Conservation (phyloP, 2,329 filamentous ascomycete species). For the Trichoderma asperellum region DNA sequence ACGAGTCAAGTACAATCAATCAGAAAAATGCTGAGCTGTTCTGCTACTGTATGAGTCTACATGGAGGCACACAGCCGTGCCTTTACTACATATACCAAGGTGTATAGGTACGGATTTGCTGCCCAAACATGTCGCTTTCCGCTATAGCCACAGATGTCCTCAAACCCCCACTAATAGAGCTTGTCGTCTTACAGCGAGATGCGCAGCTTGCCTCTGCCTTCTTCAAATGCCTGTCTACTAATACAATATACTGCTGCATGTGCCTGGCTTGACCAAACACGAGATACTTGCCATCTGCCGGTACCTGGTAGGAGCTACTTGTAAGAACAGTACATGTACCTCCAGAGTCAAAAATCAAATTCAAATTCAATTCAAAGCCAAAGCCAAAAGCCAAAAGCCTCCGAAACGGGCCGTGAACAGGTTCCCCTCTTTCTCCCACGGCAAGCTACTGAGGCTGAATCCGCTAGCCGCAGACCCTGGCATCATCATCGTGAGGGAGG, state of each 20-base stretch:
- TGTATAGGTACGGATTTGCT: neutral
- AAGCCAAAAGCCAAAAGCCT: constrained; percentile 3
- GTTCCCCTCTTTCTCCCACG: neutral
- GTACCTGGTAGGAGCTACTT: neutral
- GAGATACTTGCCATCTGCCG: neutral
- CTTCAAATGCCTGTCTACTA: neutral
- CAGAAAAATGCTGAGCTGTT: neutral
- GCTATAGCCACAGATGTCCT: neutral
- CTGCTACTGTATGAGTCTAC: neutral
- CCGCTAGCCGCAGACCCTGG: constrained; percentile 12
- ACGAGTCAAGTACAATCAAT: neutral
- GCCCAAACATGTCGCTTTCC: neutral
- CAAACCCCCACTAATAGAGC: neutral
- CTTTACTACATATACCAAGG: no score
- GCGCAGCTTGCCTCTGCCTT: neutral
- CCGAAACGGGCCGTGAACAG: constrained; percentile 10
- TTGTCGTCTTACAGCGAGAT: neutral
- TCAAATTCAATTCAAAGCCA: neutral
- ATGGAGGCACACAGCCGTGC: no score
- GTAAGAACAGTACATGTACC: neutral
- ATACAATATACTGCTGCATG: neutral
- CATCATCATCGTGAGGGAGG: constrained; percentile 13
- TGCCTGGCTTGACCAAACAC: neutral
- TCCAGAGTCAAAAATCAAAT: neutral
- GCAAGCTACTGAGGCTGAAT: constrained; percentile 24